Evolutionary conservation across 768 basidiomycete species (phyloP).

Genomic region (Lactifluus rugatus): DNA sequence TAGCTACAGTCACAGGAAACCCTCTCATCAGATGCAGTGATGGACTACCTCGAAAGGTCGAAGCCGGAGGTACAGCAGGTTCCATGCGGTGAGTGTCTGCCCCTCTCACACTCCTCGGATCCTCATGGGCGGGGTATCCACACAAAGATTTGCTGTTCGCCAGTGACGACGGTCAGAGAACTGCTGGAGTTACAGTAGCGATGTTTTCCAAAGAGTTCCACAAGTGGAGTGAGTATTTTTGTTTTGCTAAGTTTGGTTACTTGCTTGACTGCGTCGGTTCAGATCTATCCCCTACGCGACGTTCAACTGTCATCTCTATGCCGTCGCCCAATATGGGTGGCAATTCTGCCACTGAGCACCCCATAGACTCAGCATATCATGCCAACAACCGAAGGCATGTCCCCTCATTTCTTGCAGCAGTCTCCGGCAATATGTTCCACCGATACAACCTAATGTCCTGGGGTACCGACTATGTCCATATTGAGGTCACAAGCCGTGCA

Average conservation of each 20-base stretch:
- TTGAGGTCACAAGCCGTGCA: slow-evolving; percentile 6
- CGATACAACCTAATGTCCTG: not conserved
- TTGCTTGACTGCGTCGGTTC: too few relatives aligned
- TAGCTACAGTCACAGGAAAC: not conserved
- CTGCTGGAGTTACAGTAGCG: not conserved
- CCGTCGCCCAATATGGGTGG: too few relatives aligned
- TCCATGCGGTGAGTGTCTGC: not conserved
- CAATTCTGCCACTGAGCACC: too few relatives aligned
- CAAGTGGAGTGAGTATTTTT: not conserved
- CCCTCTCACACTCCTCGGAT: too few relatives aligned
- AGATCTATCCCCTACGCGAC: too few relatives aligned
- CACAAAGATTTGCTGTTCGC: not conserved
- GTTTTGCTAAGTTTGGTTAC: too few relatives aligned
- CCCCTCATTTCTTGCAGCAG: too few relatives aligned
- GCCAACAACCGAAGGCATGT: too few relatives aligned
- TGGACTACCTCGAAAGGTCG: not conserved
- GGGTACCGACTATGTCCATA: slow-evolving; percentile 10
- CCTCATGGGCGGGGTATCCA: not conserved
- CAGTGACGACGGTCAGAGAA: not conserved
- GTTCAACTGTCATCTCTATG: too few relatives aligned
- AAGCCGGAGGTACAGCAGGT: not conserved
- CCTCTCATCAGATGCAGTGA: not conserved
- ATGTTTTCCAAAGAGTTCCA: not conserved
- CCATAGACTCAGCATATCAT: too few relatives aligned
- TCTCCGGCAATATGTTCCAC: too few relatives aligned